Evolutionary conservation across 1,284 basidiomycete species (phyloP).

Genomic region (Ceratobasidium sp.): DNA sequence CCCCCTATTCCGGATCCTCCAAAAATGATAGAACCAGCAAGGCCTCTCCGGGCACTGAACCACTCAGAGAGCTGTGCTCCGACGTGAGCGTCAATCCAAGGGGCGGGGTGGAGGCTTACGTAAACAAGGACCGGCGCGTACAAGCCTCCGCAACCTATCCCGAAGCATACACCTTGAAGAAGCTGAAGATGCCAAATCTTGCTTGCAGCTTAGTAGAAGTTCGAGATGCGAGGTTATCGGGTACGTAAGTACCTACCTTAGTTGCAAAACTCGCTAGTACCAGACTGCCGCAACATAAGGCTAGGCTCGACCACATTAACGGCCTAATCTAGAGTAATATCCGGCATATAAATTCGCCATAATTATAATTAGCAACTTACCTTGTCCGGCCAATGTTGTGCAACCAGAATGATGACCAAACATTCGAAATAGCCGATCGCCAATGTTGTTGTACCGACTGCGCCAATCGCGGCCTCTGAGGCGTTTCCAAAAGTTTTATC

Average conservation of each 20-base stretch:
- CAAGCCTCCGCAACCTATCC: constrained; percentile 38
- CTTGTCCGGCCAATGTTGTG: constrained; percentile 27
- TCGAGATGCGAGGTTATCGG: not conserved
- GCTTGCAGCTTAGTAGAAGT: not conserved
- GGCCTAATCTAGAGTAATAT: not conserved
- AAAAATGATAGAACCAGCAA: constrained; percentile 48
- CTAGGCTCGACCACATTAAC: constrained; percentile 40
- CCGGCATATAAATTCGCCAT: too few species aligned
- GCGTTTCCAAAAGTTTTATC: constrained; percentile 46
- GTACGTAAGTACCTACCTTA: constrained; percentile 31
- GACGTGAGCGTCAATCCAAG: not conserved
- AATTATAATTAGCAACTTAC: not conserved
- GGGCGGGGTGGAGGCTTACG: constrained; percentile 13
- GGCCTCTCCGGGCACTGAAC: constrained; percentile 41
- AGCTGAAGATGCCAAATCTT: constrained; percentile 46
- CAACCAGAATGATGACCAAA: constrained; percentile 37
- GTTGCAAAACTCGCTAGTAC: constrained; percentile 47
- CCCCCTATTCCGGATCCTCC: constrained; percentile 50
- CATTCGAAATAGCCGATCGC: constrained; percentile 45
- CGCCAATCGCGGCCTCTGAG: constrained; percentile 44
- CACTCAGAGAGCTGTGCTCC: constrained; percentile 47
- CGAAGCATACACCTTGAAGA: constrained; percentile 44
- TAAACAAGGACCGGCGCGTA: constrained; percentile 48
- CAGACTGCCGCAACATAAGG: constrained; percentile 38
- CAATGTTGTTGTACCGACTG: constrained; percentile 47